These are phyloP conservation scores for Williopsis jadinii DNA, from an alignment of 1,139 yeast species.

Conservation along the genomic window DNA sequence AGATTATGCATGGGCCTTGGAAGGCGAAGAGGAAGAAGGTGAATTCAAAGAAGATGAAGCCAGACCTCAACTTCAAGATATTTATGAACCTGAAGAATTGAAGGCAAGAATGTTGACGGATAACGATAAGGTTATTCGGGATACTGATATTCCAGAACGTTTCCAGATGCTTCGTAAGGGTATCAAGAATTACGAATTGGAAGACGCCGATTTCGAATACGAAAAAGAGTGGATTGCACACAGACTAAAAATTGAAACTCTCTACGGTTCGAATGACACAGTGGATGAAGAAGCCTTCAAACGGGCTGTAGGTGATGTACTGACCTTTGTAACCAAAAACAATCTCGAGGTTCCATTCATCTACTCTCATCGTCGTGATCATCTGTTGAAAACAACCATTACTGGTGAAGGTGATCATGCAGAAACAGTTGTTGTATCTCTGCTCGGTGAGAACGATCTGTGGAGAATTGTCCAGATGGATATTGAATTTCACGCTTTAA, in stretches of 20 bases:
- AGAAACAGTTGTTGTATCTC: slow-evolving; percentile 45
- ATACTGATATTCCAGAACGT: slow-evolving; percentile 88
- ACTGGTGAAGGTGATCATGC: slow-evolving; percentile 46
- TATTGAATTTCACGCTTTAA: slow-evolving; percentile 79
- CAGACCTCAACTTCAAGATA: slow-evolving; percentile 70
- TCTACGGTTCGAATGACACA: slow-evolving; percentile 29
- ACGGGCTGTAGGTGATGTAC: slow-evolving; percentile 66
- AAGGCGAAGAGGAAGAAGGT: slow-evolving; percentile 67
- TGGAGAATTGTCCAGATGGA: slow-evolving; percentile 90
- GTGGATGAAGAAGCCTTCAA: slow-evolving; percentile 55
- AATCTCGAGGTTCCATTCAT: slow-evolving; percentile 92
- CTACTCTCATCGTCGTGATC: slow-evolving; percentile 93
- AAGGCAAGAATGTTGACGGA: slow-evolving; percentile 88
- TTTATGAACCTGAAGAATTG: slow-evolving; percentile 90
- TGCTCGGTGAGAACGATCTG: slow-evolving; percentile 74
- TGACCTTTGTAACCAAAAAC: slow-evolving; percentile 73
- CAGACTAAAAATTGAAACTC: slow-evolving; percentile 47
- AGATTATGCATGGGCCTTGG: slow-evolving; percentile 97
- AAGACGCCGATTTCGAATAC: slow-evolving; percentile 56
- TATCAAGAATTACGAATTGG: slow-evolving; percentile 59
- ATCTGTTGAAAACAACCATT: slow-evolving; percentile 48
- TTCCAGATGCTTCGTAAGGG: slow-evolving; percentile 67
- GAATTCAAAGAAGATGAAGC: slow-evolving; percentile 36
- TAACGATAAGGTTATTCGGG: slow-evolving; percentile 82
- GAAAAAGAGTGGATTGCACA: slow-evolving; percentile 79